Percentiles rank a stretch among this genome's conserved stretches.
Conservation (phyloP, 2,329 filamentous ascomycete species). For the Tolypocladium album region DNA sequence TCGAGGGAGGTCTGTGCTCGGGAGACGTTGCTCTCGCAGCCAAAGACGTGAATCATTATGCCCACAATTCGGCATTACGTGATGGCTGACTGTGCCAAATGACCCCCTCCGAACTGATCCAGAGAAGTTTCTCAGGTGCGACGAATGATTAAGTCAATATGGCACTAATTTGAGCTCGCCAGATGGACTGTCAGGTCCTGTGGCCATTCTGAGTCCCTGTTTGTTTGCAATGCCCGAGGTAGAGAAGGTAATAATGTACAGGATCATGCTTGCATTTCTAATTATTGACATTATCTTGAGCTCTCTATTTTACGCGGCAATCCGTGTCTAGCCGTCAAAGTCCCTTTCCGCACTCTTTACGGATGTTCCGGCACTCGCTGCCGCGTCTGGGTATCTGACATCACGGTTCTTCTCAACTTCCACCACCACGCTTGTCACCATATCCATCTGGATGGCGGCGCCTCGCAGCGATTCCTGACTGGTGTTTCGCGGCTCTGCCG, state of each 20-base stretch:
- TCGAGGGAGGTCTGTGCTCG: not conserved
- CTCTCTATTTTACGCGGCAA: not conserved
- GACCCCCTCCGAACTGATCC: not conserved
- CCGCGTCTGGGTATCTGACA: constrained; percentile 12
- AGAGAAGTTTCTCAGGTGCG: not conserved
- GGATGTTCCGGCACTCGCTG: constrained; percentile 13
- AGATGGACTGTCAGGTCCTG: no score
- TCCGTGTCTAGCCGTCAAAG: not conserved
- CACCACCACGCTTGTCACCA: constrained; percentile 29
- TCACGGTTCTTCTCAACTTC: constrained; percentile 22
- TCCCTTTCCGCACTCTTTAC: constrained; percentile 17
- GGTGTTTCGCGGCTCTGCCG: constrained; percentile 5
- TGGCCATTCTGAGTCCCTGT: no score
- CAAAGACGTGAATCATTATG: not conserved
- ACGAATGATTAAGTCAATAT: not conserved
- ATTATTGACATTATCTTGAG: not conserved
- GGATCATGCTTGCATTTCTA: not conserved
- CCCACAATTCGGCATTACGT: not conserved
- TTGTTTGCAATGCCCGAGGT: not conserved
- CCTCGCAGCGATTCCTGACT: constrained; percentile 23
- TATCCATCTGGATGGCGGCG: constrained; percentile 32
- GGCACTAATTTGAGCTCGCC: no score
- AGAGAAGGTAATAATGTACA: not conserved
- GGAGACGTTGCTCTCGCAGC: not conserved
- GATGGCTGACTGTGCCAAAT: not conserved